Evolutionary conservation across 495 filamentous ascomycete genomes (phyloP), one percentile per base, ranked within the genome.

Genomic region (Penicillium riverlandense): DNA sequence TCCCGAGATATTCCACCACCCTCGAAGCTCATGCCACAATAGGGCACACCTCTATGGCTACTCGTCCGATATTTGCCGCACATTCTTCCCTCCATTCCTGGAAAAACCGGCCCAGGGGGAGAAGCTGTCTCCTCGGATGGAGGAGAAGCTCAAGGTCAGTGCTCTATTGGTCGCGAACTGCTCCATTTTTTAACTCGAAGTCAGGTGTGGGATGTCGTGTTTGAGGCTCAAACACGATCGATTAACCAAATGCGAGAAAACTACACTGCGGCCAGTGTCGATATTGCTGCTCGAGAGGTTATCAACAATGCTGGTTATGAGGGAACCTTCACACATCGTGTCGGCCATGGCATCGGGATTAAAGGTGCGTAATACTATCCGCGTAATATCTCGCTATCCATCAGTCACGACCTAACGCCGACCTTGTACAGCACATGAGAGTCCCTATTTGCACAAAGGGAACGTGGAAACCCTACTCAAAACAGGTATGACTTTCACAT

Each of bases 261-360:
- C 32, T 47, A 47, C 11, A 74, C 66, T 1, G 75, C 75, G 0
- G 75, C 74, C 8, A 65, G 53, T 16, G 68, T 79, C 10, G 76
- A 79, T 48, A 67, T 78, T 40, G 76, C 76, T 6, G 76, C 76
- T 11, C 61, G 75, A 7, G 51, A 51, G 0, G 63, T 80, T 11
- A 80, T 80, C 43, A 55, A 55, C 7, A 54, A 59, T 8, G 72
- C 74, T 2, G 76, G 74, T 0, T 78, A 78, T 44, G 74, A 67
- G 1, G 53, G 61, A 16, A 61, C 57, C 0, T 79, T 79, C 43
- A 76, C 74, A n/a, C 77, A 80, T 52, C 69, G 77, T 2, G 59
- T 79, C 3, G 75, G 76, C 7, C 77, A 80, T 40, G 70, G 76
- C 6, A 75, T 79, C 29, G 77, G 76, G 6, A 78, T 80, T 29